Percentiles rank a stretch among this genome's conserved stretches.
These are phyloP conservation scores for Amylocystis lapponica DNA, from an alignment of 768 basidiomycete genomes.

Conservation along the genomic window DNA sequence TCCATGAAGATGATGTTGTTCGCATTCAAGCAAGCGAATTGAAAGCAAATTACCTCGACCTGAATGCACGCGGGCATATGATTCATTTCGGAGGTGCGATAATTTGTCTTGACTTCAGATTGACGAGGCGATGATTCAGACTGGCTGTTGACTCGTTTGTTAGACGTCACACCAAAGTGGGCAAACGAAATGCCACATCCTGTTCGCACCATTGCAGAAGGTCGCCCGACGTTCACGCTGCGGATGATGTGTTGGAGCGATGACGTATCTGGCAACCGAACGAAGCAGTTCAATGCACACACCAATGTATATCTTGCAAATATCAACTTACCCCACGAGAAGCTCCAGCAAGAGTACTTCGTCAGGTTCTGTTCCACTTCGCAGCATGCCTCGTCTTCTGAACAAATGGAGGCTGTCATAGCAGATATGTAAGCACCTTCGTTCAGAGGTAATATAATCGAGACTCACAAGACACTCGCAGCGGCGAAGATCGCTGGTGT, in stretches of 20 bases:
- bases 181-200: too few relatives aligned
- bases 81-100: too few relatives aligned
- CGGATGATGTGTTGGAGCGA: slow-evolving; percentile 18
- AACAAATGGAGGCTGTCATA: slow-evolving; percentile 33
- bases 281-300: slow-evolving; percentile 43
- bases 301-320: slow-evolving; percentile 35
- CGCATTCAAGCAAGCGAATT: too few relatives aligned
- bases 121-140: too few relatives aligned
- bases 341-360: slow-evolving; percentile 33
- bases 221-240: slow-evolving; percentile 4
- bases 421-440: slow-evolving; percentile 21
- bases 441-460: slow-evolving; percentile 21
- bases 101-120: too few relatives aligned
- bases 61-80: too few relatives aligned
- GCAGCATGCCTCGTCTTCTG: slow-evolving; percentile 27
- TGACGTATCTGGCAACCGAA: slow-evolving; percentile 38
- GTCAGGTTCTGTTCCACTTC: slow-evolving; percentile 37
- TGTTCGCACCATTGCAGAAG: slow-evolving; percentile 5
- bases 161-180: too few relatives aligned
- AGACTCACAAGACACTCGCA: background rate
- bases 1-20: too few relatives aligned
- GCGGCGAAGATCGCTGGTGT: slow-evolving; percentile 5
- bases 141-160: too few relatives aligned
- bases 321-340: slow-evolving; percentile 28
- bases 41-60: too few relatives aligned